Evolutionary conservation across 2,329 filamentous ascomycete species (phyloP), one percentile per base, ranked within the genome.

Genomic region (Calonectria naviculata): DNA sequence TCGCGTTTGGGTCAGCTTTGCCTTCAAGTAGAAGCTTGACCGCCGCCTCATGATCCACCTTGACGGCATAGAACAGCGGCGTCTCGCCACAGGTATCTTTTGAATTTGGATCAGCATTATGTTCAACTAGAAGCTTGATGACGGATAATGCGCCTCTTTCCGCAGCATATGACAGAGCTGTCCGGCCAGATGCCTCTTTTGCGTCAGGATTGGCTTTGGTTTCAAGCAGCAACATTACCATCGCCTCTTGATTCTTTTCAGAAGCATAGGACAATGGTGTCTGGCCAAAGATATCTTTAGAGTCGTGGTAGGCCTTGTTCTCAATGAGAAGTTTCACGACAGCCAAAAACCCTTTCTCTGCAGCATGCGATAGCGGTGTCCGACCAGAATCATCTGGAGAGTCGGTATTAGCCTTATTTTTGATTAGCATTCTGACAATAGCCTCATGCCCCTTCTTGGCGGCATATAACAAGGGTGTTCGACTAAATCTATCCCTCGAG

Each of bases 401-500:
- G 46, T 70, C 29, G 10, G 54, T 19, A 12, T 66, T 12, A 17
- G 41, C 47, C 4, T 24, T 19, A 8, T 26, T 26, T 19, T 41
- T 3, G 62, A 44, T 13, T 19, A 66, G 41, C 9, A 62, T 15
- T 19, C 31, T 41, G 4, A 62, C 61, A 19, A 47, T 34, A 10
- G 21, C 62, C 1, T n/a, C 24, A 7, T 60, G 6, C 19, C 67
- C 67, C 19, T 19, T 46, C 15, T 19, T 49, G 8, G 41, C 52
- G 4, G 67, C 67, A 29, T 36, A 70, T 5, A 21, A 29, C 19
- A 70, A 4, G 5, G 67, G 61, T n/a, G 67, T 58, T 28, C 31
- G 19, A 21, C 67, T 52, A 21, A 36, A 65, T 31, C 12, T 17
- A 26, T 31, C 28, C 10, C 44, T 12, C 9, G 41, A 31, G 15